Base-by-base conservation (phyloP, 306 rosid species). In the Trichosanthes cucumerina region DNA sequence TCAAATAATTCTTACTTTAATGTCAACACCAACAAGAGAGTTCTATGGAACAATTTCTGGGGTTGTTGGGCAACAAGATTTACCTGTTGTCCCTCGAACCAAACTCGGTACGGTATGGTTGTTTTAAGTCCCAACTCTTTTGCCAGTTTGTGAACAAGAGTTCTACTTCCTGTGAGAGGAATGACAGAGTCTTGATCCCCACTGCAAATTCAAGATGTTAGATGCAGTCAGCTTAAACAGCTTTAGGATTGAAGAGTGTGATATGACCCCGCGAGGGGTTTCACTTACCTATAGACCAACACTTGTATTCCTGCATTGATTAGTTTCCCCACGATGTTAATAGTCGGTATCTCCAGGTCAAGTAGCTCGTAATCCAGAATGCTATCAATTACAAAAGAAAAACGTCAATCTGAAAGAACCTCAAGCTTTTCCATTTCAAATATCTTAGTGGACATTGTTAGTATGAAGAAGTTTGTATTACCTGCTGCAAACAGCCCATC, bases 161-260 rank as follows among this genome's bases (percentile, higher is more conserved):
- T 91, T 75, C 99, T 87, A 87, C 97, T 95, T 71, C 99, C 99
- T 9, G 90, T 95, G 53, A 95, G 84, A 33, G 99, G 99, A 75
- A 95, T 91, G 15, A 95, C 99, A 44, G 97, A 95, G 86, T 95
- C 99, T 87, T 95, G 99, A 81, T 95, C 99, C 11, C 99, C 99
- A 80, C 99, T 95, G 87, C 39, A 79, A 43, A 70, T 38, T 56
- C 47, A 79, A 68, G 47, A 38, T 41, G 15, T 41, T 44, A 2
- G 41, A 6, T 2, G 11, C 7, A 66, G 76, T 80, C 46, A 73
- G 73, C 60, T 80, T 54, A n/a, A 73, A 21, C 24, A 75, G 38
- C 50, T 18, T 62, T 41, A 56, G 38, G 54, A 54, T 76, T 63
- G 38, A 39, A 60, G 64, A 78, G 77, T 16, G 46, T 70, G 11